A percentile compares a stretch with the other conserved stretches of the same genome.
These are phyloP conservation scores for Lasiodiplodia theobromae DNA, from an alignment of 2,329 filamentous ascomycete species.

Conservation along the genomic window DNA sequence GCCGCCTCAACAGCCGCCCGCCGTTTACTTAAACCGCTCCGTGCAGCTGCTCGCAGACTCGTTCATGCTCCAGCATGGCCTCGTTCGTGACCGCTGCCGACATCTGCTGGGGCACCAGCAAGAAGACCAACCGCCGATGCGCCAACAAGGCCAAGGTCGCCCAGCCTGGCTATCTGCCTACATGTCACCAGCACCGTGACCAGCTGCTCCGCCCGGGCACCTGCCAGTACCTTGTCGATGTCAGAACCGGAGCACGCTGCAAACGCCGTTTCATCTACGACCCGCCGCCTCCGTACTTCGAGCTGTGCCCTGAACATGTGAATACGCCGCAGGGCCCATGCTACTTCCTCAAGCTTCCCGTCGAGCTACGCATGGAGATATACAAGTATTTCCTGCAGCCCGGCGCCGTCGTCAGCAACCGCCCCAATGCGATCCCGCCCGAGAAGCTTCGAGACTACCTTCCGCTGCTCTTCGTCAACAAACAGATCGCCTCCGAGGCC, in stretches of 20 bases:
- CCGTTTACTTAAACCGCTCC: neutral
- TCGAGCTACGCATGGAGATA: slow-evolving; percentile 42
- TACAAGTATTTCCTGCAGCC: slow-evolving; percentile 42
- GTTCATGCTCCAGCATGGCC: neutral
- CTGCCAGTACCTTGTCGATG: slow-evolving; percentile 36
- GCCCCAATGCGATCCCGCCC: neutral
- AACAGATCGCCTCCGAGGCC: slow-evolving; percentile 39
- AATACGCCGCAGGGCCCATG: slow-evolving; percentile 40
- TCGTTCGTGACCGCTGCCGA: slow-evolving; percentile 1
- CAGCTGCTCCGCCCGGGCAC: slow-evolving; percentile 39
- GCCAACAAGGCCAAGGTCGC: slow-evolving; percentile 23
- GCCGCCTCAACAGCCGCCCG: neutral
- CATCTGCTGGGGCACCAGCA: slow-evolving; percentile 23
- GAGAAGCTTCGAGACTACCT: neutral
- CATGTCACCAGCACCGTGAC: slow-evolving; percentile 40
- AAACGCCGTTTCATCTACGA: slow-evolving; percentile 39
- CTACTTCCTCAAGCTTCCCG: slow-evolving; percentile 42
- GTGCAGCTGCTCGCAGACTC: neutral
- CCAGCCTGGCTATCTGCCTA: slow-evolving; percentile 38
- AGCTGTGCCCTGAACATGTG: slow-evolving; percentile 41
- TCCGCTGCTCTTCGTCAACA: slow-evolving; percentile 38
- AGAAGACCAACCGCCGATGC: slow-evolving; percentile 21
- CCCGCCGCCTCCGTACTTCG: slow-evolving; percentile 38
- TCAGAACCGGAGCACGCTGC: slow-evolving; percentile 36
- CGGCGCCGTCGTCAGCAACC: slow-evolving; percentile 31